phyloP scores from a whole-genome alignment of 148 eudicot genomes.

The Silene conica region DNA sequence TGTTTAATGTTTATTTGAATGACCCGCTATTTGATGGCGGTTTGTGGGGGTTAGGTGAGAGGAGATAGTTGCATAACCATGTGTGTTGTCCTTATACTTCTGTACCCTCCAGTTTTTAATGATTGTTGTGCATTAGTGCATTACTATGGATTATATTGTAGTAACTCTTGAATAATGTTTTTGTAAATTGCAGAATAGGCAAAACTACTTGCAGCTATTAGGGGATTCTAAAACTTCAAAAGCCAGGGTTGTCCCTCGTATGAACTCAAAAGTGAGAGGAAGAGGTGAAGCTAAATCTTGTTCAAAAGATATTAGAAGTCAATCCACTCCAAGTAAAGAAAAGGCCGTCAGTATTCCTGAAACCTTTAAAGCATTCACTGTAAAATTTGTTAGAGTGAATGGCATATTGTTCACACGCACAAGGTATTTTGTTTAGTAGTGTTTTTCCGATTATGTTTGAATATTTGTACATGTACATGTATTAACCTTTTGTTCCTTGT shows the following conservation, averaged over 20 bases:
- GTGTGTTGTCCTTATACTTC: background rate
- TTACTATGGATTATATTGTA: background rate
- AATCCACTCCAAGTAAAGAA: conserved; percentile 47
- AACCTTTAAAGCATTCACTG: conserved; percentile 51
- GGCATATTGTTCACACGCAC: conserved; percentile 95
- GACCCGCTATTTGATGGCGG: conserved; percentile 1
- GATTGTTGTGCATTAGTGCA: background rate
- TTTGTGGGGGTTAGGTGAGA: background rate
- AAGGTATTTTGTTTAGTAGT: conserved; percentile 36
- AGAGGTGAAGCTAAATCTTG: conserved; percentile 52
- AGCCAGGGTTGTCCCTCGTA: conserved; percentile 38
- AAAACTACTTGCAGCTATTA: conserved; percentile 56
- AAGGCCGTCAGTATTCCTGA: conserved; percentile 38
- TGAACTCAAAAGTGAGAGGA: conserved; percentile 60
- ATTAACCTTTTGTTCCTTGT: conserved; percentile 22
- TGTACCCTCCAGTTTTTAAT: background rate
- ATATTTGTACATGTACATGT: background rate
- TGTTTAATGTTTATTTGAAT: background rate
- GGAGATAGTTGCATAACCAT: background rate
- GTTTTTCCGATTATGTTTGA: background rate
- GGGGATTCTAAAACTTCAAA: conserved; percentile 51
- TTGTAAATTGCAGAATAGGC: conserved; percentile 70
- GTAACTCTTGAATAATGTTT: background rate
- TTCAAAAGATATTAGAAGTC: conserved; percentile 45
- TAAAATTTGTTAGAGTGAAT: conserved; percentile 71